Percentiles rank a stretch among this genome's conserved stretches.
Conservation (phyloP, 2,329 filamentous ascomycete genomes). For the Paecilomyces sp. region DNA sequence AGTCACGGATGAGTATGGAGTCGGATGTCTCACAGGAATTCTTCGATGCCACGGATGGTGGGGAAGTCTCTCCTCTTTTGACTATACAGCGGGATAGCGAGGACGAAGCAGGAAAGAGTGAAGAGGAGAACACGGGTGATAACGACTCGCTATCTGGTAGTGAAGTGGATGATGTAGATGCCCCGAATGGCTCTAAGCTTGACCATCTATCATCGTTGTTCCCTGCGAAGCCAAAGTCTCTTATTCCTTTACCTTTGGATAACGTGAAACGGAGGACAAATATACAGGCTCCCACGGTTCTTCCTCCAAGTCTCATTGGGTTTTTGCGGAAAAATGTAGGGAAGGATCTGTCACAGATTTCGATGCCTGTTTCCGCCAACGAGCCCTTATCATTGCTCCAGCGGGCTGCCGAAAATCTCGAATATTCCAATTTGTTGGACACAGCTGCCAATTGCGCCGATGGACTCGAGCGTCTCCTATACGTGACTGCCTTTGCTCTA, state of each 20-base stretch:
- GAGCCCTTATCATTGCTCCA: conserved; percentile 86
- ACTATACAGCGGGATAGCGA: conserved; percentile 68
- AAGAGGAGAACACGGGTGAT: conserved; percentile 45
- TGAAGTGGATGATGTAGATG: conserved; percentile 44
- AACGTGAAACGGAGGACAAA: conserved; percentile 59
- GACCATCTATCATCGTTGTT: conserved; percentile 51
- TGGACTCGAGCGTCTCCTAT: conserved; percentile 66
- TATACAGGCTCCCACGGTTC: conserved; percentile 65
- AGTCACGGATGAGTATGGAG: conserved; percentile 65
- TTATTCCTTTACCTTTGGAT: conserved; percentile 69
- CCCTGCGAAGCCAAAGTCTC: conserved; percentile 66
- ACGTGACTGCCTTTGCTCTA: conserved; percentile 84
- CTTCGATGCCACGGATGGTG: conserved; percentile 77
- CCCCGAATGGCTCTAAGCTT: conserved; percentile 21
- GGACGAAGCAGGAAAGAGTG: conserved; percentile 56
- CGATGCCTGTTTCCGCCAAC: conserved; percentile 95
- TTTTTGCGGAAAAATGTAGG: conserved; percentile 96
- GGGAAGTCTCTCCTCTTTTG: conserved; percentile 58
- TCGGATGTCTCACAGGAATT: conserved; percentile 82
- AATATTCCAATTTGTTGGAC: conserved; percentile 82
- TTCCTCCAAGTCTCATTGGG: conserved; percentile 84
- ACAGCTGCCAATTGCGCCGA: conserved; percentile 53
- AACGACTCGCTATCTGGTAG: conserved; percentile 59
- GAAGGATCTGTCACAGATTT: conserved; percentile 93
- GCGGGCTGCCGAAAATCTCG: conserved; percentile 79